Evolutionary conservation across 176 grass and related monocot genomes (phyloP).

Genomic region (Carex myosuroides): DNA sequence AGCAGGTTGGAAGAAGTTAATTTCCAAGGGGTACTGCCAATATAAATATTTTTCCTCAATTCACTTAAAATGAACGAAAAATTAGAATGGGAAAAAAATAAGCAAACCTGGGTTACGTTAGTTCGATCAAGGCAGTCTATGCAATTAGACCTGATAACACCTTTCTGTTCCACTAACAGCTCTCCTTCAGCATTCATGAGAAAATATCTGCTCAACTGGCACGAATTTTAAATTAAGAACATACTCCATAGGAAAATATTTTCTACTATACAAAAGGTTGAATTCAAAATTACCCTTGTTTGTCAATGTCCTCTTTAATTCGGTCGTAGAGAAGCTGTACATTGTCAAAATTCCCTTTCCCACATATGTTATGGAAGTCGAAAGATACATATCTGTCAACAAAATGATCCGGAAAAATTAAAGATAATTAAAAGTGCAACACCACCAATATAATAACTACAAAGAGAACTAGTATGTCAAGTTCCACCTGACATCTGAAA

Average conservation of each 20-base stretch:
- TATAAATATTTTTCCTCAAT: neutral
- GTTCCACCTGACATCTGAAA: constrained; percentile 58
- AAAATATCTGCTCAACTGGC: constrained; percentile 98
- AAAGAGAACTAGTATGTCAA: constrained; percentile 23
- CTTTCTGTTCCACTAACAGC: constrained; percentile 75
- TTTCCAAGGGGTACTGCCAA: neutral
- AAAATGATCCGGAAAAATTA: constrained; percentile 23
- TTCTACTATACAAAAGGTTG: neutral
- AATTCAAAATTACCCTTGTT: constrained; percentile 88
- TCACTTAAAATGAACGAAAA: constrained; percentile 5
- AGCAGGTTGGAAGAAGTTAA: neutral
- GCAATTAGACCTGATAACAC: constrained; percentile 79
- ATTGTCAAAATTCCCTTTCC: constrained; percentile 84
- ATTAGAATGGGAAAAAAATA: neutral
- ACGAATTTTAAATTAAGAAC: constrained; percentile 58
- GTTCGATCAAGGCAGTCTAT: constrained; percentile 97
- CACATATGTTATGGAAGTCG: constrained; percentile 88
- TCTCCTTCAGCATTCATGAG: constrained; percentile 75
- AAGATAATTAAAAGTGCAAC: constrained; percentile 13
- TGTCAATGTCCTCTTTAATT: constrained; percentile 62
- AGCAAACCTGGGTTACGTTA: constrained; percentile 90
- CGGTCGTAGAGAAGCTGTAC: constrained; percentile 63
- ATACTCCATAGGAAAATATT: constrained; percentile 47
- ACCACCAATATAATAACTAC: constrained; percentile 11
- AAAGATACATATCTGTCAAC: constrained; percentile 70